phyloP scores from a whole-genome alignment of 1,139 yeast genomes.

The Candida pseudoviswanathii region DNA sequence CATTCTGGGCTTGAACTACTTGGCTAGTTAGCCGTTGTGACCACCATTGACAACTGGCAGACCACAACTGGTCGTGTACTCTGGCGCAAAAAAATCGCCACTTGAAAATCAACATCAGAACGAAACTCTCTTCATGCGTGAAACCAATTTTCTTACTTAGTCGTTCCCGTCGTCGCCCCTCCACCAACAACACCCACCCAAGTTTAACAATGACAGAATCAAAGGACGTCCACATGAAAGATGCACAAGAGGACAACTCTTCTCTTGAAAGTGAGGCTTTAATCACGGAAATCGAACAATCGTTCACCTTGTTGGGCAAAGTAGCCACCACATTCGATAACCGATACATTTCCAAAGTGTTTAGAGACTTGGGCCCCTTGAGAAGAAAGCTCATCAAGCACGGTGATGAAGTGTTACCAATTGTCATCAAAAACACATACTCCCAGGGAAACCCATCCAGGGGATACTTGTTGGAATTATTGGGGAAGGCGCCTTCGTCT shows the following conservation, averaged over 20 bases:
- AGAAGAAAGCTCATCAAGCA: conserved; percentile 60
- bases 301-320: conserved; percentile 60
- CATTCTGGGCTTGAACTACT: no score
- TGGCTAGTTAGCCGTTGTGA: no score
- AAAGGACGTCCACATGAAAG: conserved; percentile 35
- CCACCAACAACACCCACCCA: neutral
- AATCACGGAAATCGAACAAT: conserved; percentile 50
- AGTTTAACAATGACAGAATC: conserved; percentile 9
- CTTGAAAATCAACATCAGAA: no score
- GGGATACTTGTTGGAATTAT: conserved; percentile 43
- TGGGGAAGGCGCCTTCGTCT: conserved; percentile 17
- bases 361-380: conserved; percentile 78
- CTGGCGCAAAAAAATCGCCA: no score
- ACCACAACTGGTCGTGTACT: no score
- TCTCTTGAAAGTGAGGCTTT: conserved; percentile 15
- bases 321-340: conserved; percentile 83
- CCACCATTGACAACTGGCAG: no score
- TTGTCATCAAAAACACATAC: conserved; percentile 57
- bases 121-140: no score
- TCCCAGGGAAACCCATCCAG: conserved; percentile 33
- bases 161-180: neutral
- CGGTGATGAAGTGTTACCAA: conserved; percentile 48
- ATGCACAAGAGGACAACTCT: conserved; percentile 16
- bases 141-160: no score
- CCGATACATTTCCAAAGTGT: conserved; percentile 80